phyloP scores from a whole-genome alignment of 2,329 filamentous ascomycete genomes.

The Fusarium gaditjirri region DNA sequence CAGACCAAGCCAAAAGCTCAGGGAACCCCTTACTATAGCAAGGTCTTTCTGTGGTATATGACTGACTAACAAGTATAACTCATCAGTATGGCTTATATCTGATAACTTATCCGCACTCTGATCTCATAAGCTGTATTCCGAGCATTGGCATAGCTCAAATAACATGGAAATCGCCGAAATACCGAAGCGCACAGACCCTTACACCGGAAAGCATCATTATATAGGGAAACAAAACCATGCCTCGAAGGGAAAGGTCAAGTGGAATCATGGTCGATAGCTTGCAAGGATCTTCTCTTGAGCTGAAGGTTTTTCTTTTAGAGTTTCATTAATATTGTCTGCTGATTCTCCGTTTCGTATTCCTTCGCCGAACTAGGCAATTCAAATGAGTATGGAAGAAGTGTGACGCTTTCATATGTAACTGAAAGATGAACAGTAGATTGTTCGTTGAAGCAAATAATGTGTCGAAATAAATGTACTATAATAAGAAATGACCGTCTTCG shows the following conservation, averaged over 20 bases:
- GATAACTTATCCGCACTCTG: background rate
- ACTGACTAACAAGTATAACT: background rate
- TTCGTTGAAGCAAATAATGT: conserved; percentile 1
- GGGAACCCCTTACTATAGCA: too few species aligned
- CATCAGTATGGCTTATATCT: background rate
- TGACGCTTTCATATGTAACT: background rate
- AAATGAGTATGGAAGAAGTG: background rate
- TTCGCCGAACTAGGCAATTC: background rate
- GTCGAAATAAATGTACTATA: background rate
- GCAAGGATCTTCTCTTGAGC: conserved; percentile 16
- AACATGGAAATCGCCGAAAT: conserved; percentile 13
- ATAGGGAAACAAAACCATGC: conserved; percentile 1
- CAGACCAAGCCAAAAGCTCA: too few species aligned
- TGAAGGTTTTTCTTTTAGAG: conserved; percentile 6
- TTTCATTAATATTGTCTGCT: conserved; percentile 3
- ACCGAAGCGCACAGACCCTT: conserved; percentile 10
- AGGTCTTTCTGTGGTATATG: too few species aligned
- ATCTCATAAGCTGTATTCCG: background rate
- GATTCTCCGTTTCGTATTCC: background rate
- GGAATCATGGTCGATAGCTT: background rate
- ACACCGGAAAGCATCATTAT: conserved; percentile 12
- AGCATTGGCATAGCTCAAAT: background rate
- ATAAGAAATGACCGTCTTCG: conserved; percentile 28
- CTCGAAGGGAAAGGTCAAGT: conserved; percentile 1
- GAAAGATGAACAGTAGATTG: background rate